These are phyloP conservation scores for Solanum infundibuliforme DNA, from an alignment of 257 asterid species.

Conservation along the genomic window DNA sequence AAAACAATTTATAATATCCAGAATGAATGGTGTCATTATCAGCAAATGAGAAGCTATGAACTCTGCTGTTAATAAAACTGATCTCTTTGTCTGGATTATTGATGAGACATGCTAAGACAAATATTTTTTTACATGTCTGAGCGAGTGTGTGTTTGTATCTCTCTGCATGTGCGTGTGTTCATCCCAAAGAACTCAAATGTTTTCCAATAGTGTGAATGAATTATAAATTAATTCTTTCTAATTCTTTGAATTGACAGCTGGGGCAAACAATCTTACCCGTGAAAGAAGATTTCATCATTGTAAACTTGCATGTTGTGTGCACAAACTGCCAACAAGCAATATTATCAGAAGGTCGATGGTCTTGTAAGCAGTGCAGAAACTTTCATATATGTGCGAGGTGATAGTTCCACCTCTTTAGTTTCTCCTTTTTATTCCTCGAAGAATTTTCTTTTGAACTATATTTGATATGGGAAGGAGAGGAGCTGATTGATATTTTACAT, in stretches of 20 bases:
- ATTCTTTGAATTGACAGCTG: constrained; percentile 30
- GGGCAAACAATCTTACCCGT: constrained; percentile 29
- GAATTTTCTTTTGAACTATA: neutral
- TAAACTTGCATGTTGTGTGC: constrained; percentile 49
- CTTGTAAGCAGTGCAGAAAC: constrained; percentile 50
- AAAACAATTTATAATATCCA: neutral
- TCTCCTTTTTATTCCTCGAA: neutral
- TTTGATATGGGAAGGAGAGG: neutral
- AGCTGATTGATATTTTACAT: neutral
- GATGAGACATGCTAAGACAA: neutral
- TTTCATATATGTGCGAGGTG: constrained; percentile 50
- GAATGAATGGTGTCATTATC: neutral
- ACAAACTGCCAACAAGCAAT: constrained; percentile 42
- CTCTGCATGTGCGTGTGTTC: neutral
- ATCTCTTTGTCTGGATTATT: neutral
- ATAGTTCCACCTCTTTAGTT: neutral
- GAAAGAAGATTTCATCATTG: constrained; percentile 54
- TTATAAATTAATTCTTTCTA: neutral
- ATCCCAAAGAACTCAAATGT: neutral
- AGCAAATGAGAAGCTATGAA: neutral
- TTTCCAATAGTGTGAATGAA: neutral
- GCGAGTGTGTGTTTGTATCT: neutral
- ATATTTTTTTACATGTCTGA: neutral
- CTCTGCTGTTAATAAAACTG: neutral
- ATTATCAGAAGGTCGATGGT: constrained; percentile 41